These are phyloP conservation scores for Globisporangium camurandrum DNA, from an alignment of 352 stramenopile species.

Conservation along the genomic window DNA sequence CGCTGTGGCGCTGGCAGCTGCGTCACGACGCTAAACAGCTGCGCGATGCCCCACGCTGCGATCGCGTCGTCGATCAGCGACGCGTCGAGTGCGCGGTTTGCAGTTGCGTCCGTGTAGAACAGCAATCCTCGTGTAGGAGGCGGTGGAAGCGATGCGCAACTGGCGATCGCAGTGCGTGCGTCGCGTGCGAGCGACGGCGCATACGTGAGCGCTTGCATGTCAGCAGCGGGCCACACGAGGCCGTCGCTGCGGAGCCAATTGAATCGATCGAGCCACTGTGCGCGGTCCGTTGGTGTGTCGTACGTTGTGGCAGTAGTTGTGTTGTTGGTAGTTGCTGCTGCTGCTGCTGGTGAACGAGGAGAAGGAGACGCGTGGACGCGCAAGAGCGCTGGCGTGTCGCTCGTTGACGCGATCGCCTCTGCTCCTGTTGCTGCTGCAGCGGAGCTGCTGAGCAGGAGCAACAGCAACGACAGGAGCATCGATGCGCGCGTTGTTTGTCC, in stretches of 20 bases:
- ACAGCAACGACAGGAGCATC: too few species aligned
- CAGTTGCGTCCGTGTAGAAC: conserved; percentile 9
- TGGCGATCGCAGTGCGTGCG: conserved; percentile 6
- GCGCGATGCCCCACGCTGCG: conserved; percentile 8
- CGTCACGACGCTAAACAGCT: conserved; percentile 9
- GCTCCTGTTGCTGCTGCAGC: too few species aligned
- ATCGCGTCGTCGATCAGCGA: conserved; percentile 13
- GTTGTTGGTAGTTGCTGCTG: too few species aligned
- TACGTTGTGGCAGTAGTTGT: too few species aligned
- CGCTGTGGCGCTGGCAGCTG: conserved; percentile 1
- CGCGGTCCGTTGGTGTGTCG: conserved; percentile 5
- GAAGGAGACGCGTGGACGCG: too few species aligned
- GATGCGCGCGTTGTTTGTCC: too few species aligned
- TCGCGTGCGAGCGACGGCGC: conserved; percentile 9
- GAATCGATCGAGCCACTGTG: conserved; percentile 13
- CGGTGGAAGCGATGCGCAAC: conserved; percentile 3
- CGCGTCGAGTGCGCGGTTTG: conserved; percentile 6
- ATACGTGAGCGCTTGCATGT: conserved; percentile 9
- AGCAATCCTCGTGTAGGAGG: background rate
- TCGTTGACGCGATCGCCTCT: too few species aligned
- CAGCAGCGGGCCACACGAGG: conserved; percentile 7
- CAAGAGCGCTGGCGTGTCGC: too few species aligned
- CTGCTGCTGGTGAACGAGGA: too few species aligned
- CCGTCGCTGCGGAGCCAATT: conserved; percentile 15
- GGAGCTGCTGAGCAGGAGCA: too few species aligned